Evolutionary conservation across 176 grass and related monocot genomes (phyloP).

Genomic region (Triticum aestivum): DNA sequence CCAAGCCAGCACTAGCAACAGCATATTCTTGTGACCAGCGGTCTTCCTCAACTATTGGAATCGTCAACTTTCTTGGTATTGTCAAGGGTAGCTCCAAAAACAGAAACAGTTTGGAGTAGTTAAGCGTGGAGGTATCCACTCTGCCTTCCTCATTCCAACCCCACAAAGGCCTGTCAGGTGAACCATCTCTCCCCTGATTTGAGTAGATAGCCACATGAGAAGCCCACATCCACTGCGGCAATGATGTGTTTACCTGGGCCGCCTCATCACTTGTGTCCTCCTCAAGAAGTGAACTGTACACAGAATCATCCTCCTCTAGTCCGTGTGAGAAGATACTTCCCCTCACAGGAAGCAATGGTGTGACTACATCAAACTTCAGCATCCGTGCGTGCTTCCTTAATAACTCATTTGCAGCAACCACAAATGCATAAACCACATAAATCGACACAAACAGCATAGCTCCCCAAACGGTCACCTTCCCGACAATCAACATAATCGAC

Average conservation of each 20-base stretch:
- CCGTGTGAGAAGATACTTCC: slow-evolving; percentile 77
- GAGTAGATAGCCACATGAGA: slow-evolving; percentile 99
- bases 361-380: slow-evolving; percentile 82
- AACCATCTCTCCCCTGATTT: slow-evolving; percentile 66
- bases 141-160: slow-evolving; percentile 93
- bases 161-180: slow-evolving; percentile 87
- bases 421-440: slow-evolving; percentile 83
- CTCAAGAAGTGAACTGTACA: slow-evolving; percentile 81
- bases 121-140: slow-evolving; percentile 41
- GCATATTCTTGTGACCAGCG: slow-evolving; percentile 91
- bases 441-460: slow-evolving; percentile 80
- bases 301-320: slow-evolving; percentile 62
- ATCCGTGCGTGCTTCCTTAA: slow-evolving; percentile 82
- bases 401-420: slow-evolving; percentile 88
- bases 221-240: slow-evolving; percentile 99
- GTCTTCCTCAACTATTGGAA: slow-evolving; percentile 85
- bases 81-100: slow-evolving; percentile 85
- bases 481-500: slow-evolving; percentile 67
- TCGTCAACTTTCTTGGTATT: slow-evolving; percentile 87
- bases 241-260: slow-evolving; percentile 49
- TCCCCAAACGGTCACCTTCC: slow-evolving; percentile 90
- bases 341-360: slow-evolving; percentile 82
- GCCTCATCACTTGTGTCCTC: slow-evolving; percentile 56
- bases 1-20: slow-evolving; percentile 68
- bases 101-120: slow-evolving; percentile 65